Conservation (phyloP, 441 rosid species). For the Gossypium laxum region DNA sequence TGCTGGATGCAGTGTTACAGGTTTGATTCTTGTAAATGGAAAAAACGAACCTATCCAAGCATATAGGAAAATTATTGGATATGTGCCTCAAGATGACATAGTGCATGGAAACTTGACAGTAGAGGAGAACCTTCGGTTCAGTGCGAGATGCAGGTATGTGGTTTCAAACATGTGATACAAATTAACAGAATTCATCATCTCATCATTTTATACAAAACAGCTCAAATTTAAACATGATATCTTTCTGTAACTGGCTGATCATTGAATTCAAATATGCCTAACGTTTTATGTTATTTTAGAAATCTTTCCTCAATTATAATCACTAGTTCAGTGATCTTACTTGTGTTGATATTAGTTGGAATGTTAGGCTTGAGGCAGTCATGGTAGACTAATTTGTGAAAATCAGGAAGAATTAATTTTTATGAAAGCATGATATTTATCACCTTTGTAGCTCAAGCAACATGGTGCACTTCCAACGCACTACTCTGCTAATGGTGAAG, state of each 20-base stretch:
- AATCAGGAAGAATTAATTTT: background rate
- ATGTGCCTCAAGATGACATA: constrained; percentile 69
- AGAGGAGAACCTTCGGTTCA: constrained; percentile 60
- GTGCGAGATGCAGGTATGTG: constrained; percentile 53
- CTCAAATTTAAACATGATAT: background rate
- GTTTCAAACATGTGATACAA: background rate
- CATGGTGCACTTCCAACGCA: background rate
- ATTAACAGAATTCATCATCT: background rate
- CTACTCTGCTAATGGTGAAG: background rate
- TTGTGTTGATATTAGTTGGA: background rate
- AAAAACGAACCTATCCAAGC: constrained; percentile 45
- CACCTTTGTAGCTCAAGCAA: background rate
- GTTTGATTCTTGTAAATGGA: constrained; percentile 51
- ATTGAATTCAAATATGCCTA: background rate
- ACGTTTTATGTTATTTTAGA: background rate
- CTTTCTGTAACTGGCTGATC: background rate
- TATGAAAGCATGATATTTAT: background rate
- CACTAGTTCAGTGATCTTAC: background rate
- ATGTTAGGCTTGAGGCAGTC: background rate
- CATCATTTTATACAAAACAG: background rate
- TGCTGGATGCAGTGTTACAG: constrained; percentile 43
- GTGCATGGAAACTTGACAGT: constrained; percentile 67
- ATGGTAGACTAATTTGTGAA: background rate
- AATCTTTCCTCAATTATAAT: background rate
- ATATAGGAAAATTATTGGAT: constrained; percentile 56